A percentile compares a stretch with the other conserved stretches of the same genome.
Evolutionary conservation across 345 rosid species (phyloP).

Genomic region (Zanthoxylum bungeanum): DNA sequence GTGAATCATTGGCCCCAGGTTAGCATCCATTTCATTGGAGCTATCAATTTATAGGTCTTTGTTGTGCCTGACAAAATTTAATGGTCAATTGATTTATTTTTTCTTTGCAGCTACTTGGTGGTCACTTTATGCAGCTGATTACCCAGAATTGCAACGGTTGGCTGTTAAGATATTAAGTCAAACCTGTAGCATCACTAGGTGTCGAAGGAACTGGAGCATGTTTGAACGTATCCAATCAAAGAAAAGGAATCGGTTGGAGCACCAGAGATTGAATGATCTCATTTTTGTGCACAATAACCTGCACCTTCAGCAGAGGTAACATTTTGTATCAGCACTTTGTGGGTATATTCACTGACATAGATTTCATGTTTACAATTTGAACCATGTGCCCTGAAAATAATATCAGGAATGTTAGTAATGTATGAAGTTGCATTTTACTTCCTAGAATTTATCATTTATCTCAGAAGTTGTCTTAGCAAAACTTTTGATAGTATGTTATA

Average conservation of each 20-base stretch:
- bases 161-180: conserved; percentile 38
- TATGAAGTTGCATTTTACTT: neutral
- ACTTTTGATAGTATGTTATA: neutral
- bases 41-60: neutral
- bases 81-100: neutral
- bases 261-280: conserved; percentile 28
- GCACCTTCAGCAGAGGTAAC: conserved; percentile 30
- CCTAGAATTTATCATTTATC: neutral
- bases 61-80: too few relatives aligned
- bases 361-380: neutral
- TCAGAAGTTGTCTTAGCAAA: neutral
- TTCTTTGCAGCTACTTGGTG: conserved; percentile 36
- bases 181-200: conserved; percentile 22
- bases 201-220: conserved; percentile 28
- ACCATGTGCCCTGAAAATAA: neutral
- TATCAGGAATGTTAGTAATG: neutral
- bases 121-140: conserved; percentile 33
- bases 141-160: conserved; percentile 31
- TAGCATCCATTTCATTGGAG: neutral
- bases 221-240: conserved; percentile 25
- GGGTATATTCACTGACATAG: neutral
- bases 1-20: conserved; percentile 31
- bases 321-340: neutral
- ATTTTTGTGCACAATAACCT: conserved; percentile 26
- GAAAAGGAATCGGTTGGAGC: conserved; percentile 30